Evolutionary conservation across 352 stramenopile species (phyloP), one percentile per base, ranked within the genome.

Genomic region (Globisporangium middletonii): DNA sequence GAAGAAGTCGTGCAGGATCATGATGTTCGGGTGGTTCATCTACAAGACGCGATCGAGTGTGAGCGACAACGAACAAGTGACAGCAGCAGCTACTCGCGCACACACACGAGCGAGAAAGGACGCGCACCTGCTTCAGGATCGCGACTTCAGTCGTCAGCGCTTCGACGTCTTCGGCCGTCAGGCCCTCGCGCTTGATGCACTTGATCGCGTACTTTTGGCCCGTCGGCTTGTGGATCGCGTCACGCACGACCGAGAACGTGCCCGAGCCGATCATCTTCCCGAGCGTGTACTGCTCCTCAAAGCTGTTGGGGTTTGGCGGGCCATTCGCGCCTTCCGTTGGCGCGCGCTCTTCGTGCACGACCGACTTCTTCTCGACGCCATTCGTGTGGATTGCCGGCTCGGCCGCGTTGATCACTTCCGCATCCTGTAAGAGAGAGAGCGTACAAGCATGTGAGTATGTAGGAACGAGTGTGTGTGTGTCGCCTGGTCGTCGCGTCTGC

Each of bases 1-100:
- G 67, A 97, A 98, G 64, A 98, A 97, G 66, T 97, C 94, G 55
- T 98, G 76, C 30, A 97, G 60, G 23, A 90, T 91, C 81, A 97
- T 94, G 51, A 97, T 97, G 68, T 97, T 95, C 15, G 88, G 86
- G 69, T 97, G 89, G 60, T 95, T 88, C 73, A 96, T 90, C 82
- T 95, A 50, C 42, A 53, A 18, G 43, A 18, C 59, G 51, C 18
- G n/a, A 12, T 16, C 19, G 15, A 44, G 33, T 18, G 35, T n/a
- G 49, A 46, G 12, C 33, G 19, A 8, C 18, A 11, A 50, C 5
- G 50, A 38, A 1, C 16, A 41, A 18, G 9, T 28, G 2, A 1
- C 46, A 37, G 19, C 45, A 33, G 23, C 16, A 44, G 12, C 23
- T 23, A 23, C 23, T 23, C 23, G 11, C 0, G 16, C 45, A 30